phyloP scores from a whole-genome alignment of 2,329 filamentous ascomycete genomes.

The Botrytis galanthina region DNA sequence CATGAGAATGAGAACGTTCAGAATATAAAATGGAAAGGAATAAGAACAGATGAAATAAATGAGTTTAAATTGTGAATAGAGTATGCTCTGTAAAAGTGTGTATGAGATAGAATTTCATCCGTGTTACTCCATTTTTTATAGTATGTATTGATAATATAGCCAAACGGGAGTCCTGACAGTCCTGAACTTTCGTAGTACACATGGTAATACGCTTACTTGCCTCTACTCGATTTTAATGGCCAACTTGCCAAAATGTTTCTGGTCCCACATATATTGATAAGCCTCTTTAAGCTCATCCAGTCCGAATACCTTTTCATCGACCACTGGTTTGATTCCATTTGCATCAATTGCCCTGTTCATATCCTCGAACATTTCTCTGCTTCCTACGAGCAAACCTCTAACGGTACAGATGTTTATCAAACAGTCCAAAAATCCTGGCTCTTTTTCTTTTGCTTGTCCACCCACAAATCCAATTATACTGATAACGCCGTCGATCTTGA shows the following conservation, averaged over 20 bases:
- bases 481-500: conserved; percentile 45
- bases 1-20: background rate
- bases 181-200: background rate
- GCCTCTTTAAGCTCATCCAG: conserved; percentile 47
- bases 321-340: conserved; percentile 46
- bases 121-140: background rate
- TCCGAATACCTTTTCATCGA: conserved; percentile 47
- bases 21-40: background rate
- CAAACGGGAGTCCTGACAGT: background rate
- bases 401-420: conserved; percentile 42
- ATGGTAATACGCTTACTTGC: background rate
- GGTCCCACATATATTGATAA: conserved; percentile 50
- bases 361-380: conserved; percentile 49
- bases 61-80: background rate
- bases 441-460: conserved; percentile 27
- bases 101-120: too few relatives aligned
- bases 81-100: too few relatives aligned
- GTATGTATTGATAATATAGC: background rate
- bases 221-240: conserved; percentile 19
- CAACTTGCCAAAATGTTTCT: conserved; percentile 39
- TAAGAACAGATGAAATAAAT: background rate
- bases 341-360: conserved; percentile 51
- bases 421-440: conserved; percentile 37
- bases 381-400: conserved; percentile 49
- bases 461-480: conserved; percentile 42